Base-by-base conservation (phyloP, 129 eudicot genomes). In the Saposhnikovia divaricata region DNA sequence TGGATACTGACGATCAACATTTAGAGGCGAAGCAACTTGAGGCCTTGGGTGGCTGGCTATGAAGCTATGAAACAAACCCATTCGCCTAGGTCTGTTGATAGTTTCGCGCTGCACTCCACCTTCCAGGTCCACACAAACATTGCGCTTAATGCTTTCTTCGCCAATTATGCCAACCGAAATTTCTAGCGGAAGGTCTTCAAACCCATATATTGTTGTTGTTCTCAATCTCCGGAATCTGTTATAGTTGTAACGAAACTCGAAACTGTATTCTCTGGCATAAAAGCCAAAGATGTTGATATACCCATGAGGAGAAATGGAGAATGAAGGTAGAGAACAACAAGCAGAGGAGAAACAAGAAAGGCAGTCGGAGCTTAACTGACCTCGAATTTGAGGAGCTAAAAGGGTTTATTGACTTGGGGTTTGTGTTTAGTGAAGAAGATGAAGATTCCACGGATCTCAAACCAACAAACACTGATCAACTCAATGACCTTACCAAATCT, bases 121-220 rank as follows among this genome's bases (percentile, higher is more conserved):
- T 1, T 73, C 80, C 0, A 87, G 84, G 43, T 79, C 91, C 61
- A 93, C 69, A 55, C 40, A 87, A 40, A 89, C 88, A 2, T 50
- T 37, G 19, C 74, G 83, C 2, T 79, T 83, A 61, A 85, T 79
- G 21, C 78, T 80, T 84, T 85, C 86, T 19, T 71, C 85, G 1
- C 90, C 93, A 61, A 43, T 43, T 55, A 87, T 70, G n/a, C 87
- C 85, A n/a, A 89, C 39, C 2, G 84, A 85, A 66, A 72, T 91
- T 81, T 87, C 89, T 1, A 81, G 86, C 19, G 92, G 87, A 12
- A 55, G 80, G 85, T 81, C n/a, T 9, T 82, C 89, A 65, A 89
- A 85, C 14, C 97, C 97, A 13, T 85, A 77, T 51, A 75, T 42
- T 43, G 28, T 25, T 23, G 81, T 65, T 72, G 87, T 71, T 71